Base-by-base conservation (phyloP, 768 basidiomycete species). In the Russula emetica region DNA sequence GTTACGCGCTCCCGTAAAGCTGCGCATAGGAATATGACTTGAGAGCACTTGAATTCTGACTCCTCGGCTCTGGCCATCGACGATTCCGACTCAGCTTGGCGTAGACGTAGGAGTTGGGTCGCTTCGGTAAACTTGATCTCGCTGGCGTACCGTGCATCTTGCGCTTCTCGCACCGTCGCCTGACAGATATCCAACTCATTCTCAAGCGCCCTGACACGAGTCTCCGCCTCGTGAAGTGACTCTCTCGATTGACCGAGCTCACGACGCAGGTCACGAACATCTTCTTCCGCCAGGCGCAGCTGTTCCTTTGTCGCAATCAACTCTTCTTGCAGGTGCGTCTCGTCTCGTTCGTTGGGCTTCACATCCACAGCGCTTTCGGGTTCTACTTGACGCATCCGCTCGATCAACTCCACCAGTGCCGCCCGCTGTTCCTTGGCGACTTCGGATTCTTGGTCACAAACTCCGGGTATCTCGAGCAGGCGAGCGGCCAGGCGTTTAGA, bases 1-100 rank as follows among this genome's bases (percentile, higher is more conserved):
- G 0, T 28, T 28, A 59, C 32, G 34, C 62, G 62, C 30, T 63
- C 51, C 20, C 9, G 57, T 32, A 63, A n/a, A 16, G 51, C 44
- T 6, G 62, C 26, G 16, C 57, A 54, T 4, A 54, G 45, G 20
- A 53, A 54, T 14, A 10, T n/a, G 44, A 16, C 51, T 50, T 59
- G 57, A 18, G 51, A 47, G 32, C 44, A 28, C 34, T 34, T 58
- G 34, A 53, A 32, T 26, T 40, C 14, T 8, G 52, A 30, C 14
- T 32, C 42, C 34, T 58, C 42, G 2, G n/a, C 57, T 9, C 26
- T 34, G 26, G n/a, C 57, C 51, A 10, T 63, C 18, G 36, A 56
- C 2, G 57, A 53, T 14, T 58, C 57, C 32, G 54, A 24, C 52
- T 63, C 62, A 9, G 24, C 40, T 8, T 24, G n/a, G 26, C 32